A percentile compares a stretch with the other conserved stretches of the same genome.
Evolutionary conservation across 2,329 filamentous ascomycete genomes (phyloP).

Genomic region (Westerdykella sp.): DNA sequence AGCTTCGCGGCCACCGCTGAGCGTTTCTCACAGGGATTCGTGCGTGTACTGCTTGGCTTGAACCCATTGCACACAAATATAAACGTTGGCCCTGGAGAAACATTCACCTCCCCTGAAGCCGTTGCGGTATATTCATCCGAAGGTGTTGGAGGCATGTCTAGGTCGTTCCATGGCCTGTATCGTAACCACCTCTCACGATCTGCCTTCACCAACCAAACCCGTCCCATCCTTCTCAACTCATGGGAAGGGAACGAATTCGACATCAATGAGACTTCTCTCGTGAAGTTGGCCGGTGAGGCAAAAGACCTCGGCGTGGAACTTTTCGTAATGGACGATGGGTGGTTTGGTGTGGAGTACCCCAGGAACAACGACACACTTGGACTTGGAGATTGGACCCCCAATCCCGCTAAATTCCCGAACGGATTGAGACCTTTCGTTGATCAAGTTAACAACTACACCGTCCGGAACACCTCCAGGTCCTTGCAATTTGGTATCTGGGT

Average conservation of each 20-base stretch:
- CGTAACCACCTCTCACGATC: constrained; percentile 55
- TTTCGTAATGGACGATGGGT: constrained; percentile 61
- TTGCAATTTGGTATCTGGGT: constrained; percentile 61
- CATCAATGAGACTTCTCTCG: constrained; percentile 52
- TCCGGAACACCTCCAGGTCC: constrained; percentile 43
- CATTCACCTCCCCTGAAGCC: constrained; percentile 56
- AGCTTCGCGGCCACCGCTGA: constrained; percentile 58
- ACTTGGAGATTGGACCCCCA: constrained; percentile 58
- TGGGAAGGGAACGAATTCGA: constrained; percentile 60
- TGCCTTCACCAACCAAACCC: constrained; percentile 48
- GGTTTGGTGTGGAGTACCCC: constrained; percentile 60
- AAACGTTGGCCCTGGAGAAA: constrained; percentile 50
- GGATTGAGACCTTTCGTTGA: constrained; percentile 50
- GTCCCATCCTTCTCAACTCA: constrained; percentile 56
- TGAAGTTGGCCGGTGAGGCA: constrained; percentile 51
- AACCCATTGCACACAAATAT: constrained; percentile 58
- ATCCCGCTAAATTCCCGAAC: constrained; percentile 53
- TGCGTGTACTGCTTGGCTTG: constrained; percentile 54
- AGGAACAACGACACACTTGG: constrained; percentile 53
- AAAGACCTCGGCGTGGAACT: constrained; percentile 56
- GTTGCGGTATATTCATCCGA: constrained; percentile 55
- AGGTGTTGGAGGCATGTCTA: constrained; percentile 57
- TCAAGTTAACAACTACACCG: constrained; percentile 46
- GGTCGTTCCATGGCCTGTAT: constrained; percentile 56
- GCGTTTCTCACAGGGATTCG: constrained; percentile 56